A percentile compares a stretch with the other conserved stretches of the same genome.
Conservation (phyloP, 2,329 filamentous ascomycete genomes). For the Aspergillus fumigatus region DNA sequence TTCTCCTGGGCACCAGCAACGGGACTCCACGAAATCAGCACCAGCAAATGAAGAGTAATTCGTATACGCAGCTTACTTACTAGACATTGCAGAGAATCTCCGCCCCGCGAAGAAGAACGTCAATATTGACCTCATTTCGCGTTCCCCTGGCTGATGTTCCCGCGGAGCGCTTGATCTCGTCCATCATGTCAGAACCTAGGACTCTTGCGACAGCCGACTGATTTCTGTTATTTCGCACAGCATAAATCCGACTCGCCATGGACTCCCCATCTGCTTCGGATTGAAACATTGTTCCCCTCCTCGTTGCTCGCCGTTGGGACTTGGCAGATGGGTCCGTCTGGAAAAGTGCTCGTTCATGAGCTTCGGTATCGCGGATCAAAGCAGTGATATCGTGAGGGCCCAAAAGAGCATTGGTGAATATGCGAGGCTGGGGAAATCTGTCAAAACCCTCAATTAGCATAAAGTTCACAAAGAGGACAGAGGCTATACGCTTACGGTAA, state of each 20-base stretch:
- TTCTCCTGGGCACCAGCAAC: slow-evolving; percentile 72
- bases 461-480: not conserved
- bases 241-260: slow-evolving; percentile 44
- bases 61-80: slow-evolving; percentile 36
- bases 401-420: slow-evolving; percentile 91
- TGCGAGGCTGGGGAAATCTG: slow-evolving; percentile 85
- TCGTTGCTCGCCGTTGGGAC: slow-evolving; percentile 40
- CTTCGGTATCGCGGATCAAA: slow-evolving; percentile 89
- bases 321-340: slow-evolving; percentile 71
- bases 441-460: slow-evolving; percentile 8
- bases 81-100: slow-evolving; percentile 90
- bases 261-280: slow-evolving; percentile 35
- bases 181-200: slow-evolving; percentile 79
- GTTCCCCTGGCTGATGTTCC: slow-evolving; percentile 50
- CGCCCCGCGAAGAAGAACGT: slow-evolving; percentile 76
- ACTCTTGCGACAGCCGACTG: slow-evolving; percentile 83
- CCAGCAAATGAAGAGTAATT: not conserved
- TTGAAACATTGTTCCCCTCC: slow-evolving; percentile 49
- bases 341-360: slow-evolving; percentile 91
- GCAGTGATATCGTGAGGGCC: slow-evolving; percentile 87
- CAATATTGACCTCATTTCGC: slow-evolving; percentile 74
- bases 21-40: slow-evolving; percentile 45
- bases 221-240: slow-evolving; percentile 59
- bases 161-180: slow-evolving; percentile 63
- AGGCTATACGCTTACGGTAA: slow-evolving; percentile 56